phyloP scores from a whole-genome alignment of 768 basidiomycete genomes.

The Wakefieldia striispora region DNA sequence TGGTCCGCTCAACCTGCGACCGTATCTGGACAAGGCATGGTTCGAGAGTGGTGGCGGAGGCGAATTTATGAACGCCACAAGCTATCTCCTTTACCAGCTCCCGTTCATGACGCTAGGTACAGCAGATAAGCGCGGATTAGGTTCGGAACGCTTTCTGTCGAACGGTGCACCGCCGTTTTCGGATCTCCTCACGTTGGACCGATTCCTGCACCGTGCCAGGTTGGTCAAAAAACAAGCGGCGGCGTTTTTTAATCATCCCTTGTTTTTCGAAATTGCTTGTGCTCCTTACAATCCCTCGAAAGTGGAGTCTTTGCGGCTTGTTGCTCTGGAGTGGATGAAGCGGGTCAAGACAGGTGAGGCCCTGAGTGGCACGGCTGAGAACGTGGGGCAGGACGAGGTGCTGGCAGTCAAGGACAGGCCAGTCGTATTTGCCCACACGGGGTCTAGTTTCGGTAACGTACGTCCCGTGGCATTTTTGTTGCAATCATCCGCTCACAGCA shows the following conservation, averaged over 20 bases:
- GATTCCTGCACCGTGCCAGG: slow-evolving; percentile 46
- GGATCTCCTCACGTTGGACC: too few species aligned
- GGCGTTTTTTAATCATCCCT: slow-evolving; percentile 39
- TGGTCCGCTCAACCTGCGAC: slow-evolving; percentile 52
- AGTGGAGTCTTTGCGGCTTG: neutral
- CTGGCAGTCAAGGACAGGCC: slow-evolving; percentile 8
- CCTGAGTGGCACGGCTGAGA: neutral
- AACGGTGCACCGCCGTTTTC: slow-evolving; percentile 36
- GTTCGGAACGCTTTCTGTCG: neutral
- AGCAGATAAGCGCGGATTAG: neutral
- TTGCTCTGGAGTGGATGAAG: slow-evolving; percentile 27
- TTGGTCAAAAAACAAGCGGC: slow-evolving; percentile 37
- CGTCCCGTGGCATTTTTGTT: neutral
- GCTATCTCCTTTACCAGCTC: slow-evolving; percentile 42
- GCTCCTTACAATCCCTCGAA: neutral
- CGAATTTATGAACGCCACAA: slow-evolving; percentile 43
- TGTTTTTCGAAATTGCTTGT: slow-evolving; percentile 42
- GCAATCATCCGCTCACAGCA: too few species aligned
- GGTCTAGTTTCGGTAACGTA: slow-evolving; percentile 32
- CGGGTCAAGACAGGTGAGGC: neutral
- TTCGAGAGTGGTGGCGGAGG: slow-evolving; percentile 41
- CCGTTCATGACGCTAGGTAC: slow-evolving; percentile 46
- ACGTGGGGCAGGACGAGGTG: neutral
- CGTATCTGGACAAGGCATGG: slow-evolving; percentile 49
- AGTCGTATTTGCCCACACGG: slow-evolving; percentile 4